Base-by-base conservation (phyloP, 805 yeast species). In the Metschnikowia dekortorum region DNA sequence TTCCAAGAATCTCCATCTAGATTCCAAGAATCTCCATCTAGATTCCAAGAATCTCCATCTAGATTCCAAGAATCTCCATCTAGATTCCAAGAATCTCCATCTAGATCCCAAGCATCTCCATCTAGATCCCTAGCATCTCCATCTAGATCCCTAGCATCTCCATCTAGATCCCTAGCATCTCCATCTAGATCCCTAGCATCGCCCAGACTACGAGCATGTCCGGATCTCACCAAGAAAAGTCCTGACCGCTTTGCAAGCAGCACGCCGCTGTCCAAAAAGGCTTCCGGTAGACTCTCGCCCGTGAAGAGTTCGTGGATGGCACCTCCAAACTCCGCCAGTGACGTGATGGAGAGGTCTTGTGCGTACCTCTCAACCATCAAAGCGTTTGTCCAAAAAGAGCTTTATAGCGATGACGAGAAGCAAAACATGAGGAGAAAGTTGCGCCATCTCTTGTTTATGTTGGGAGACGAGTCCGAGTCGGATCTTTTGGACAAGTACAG, bases 401-500 rank as follows among this genome's bases (percentile, higher is more conserved):
- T 30, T 11, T 49, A 47, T 6, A 11, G 30, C 8, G 47, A 51
- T 4, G 60, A 60, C 36, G 52, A 66, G 3, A 52, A 54, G 31
- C 51, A 53, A 8, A 58, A 54, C 3, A 50, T 67, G 6, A 39
- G 39, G 26, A n/a, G 36, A 2, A 63, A 64, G 3, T 53, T 69
- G 47, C 55, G 51, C 7, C 64, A 59, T 39, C 31, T 66, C 9
- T 42, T 55, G 13, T 41, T 38, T 2, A 37, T 50, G 61, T 61
- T 62, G 53, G 54, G 53, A 29, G 55, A 48, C 16, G 49, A 7
- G 30, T 34, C 37, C 5, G 31, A 46, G 16, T 49, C 44, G 10
- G 62, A 63, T 35, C 33, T 75, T 7, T 57, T 78, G 37, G 70
- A 70, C 38, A 64, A 53, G 29, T 76, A 74, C 53, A 76, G 78